Conservation (phyloP, 2,329 filamentous ascomycete genomes). For the Xylogone sp. region DNA sequence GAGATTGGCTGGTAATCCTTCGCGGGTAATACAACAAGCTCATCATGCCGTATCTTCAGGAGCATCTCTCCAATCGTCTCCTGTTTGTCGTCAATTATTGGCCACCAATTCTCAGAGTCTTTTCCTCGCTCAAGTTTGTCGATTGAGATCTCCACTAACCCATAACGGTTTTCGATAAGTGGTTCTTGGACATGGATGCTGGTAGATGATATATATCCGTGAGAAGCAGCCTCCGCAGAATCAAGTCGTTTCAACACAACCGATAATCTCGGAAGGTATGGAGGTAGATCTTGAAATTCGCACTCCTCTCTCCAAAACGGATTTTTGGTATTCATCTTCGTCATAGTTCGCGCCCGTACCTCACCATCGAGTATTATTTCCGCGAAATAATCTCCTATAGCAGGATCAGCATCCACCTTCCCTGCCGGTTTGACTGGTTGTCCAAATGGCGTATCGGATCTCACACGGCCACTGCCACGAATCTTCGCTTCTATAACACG, state of each 20-base stretch:
- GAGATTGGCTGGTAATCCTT: slow-evolving; percentile 82
- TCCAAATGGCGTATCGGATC: neutral
- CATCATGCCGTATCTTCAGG: slow-evolving; percentile 78
- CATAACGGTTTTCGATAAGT: slow-evolving; percentile 52
- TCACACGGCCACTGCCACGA: slow-evolving; percentile 1
- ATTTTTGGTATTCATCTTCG: slow-evolving; percentile 65
- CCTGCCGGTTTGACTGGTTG: slow-evolving; percentile 11
- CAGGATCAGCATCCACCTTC: slow-evolving; percentile 39
- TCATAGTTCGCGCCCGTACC: slow-evolving; percentile 70
- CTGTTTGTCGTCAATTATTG: slow-evolving; percentile 71
- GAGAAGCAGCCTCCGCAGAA: slow-evolving; percentile 10
- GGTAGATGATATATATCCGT: slow-evolving; percentile 25
- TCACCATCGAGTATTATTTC: slow-evolving; percentile 80
- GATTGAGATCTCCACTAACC: slow-evolving; percentile 71
- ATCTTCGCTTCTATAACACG: slow-evolving; percentile 61
- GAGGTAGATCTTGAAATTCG: slow-evolving; percentile 70
- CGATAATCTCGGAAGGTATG: slow-evolving; percentile 64
- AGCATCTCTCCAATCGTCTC: slow-evolving; percentile 79
- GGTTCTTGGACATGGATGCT: slow-evolving; percentile 19
- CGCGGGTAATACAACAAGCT: slow-evolving; percentile 82
- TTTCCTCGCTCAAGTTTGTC: slow-evolving; percentile 74
- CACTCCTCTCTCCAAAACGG: slow-evolving; percentile 83
- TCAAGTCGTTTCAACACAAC: slow-evolving; percentile 68
- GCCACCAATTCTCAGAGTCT: slow-evolving; percentile 85
- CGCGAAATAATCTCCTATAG: slow-evolving; percentile 68